Percentiles rank a stretch among this genome's conserved stretches.
phyloP scores from a whole-genome alignment of 768 basidiomycete genomes.

The Termitomyces sp. region DNA sequence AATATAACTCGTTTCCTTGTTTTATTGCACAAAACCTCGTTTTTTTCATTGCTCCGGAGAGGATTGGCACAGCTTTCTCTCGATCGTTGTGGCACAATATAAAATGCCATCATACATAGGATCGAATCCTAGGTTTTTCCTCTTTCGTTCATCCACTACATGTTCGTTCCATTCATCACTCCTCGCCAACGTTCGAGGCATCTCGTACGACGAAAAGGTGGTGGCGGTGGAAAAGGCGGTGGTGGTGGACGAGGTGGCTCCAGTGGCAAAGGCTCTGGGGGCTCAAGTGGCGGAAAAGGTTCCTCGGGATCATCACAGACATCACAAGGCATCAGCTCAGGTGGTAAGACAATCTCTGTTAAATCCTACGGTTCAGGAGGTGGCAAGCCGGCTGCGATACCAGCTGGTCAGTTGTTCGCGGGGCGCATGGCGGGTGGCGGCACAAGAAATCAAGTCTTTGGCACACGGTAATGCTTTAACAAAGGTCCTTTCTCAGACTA shows the following conservation, averaged over 20 bases:
- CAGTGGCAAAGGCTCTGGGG: slow-evolving; percentile 20
- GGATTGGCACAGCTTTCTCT: not conserved
- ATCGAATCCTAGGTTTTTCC: not conserved
- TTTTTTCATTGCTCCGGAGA: too few species aligned
- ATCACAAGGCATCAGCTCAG: slow-evolving; percentile 3
- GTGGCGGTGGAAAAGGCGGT: not conserved
- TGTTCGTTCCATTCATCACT: slow-evolving; percentile 5
- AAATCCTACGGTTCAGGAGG: slow-evolving; percentile 26
- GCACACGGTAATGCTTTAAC: slow-evolving; percentile 24
- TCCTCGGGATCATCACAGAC: slow-evolving; percentile 11
- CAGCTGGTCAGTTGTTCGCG: slow-evolving; percentile 37
- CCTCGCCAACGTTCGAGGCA: not conserved
- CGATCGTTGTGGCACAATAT: not conserved
- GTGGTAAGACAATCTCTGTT: slow-evolving; percentile 11
- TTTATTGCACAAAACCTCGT: not conserved
- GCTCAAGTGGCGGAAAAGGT: slow-evolving; percentile 8
- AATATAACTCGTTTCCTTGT: not conserved
- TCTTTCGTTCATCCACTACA: not conserved
- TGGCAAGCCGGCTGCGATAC: slow-evolving; percentile 28
- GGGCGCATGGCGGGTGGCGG: slow-evolving; percentile 41
- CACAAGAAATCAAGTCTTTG: slow-evolving; percentile 31
- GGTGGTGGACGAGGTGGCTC: slow-evolving; percentile 7
- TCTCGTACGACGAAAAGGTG: slow-evolving; percentile 7
- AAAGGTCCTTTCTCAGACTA: not conserved
- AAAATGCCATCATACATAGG: not conserved